Base-by-base conservation (phyloP, 2,329 filamentous ascomycete genomes). In the Cadophora malorum region DNA sequence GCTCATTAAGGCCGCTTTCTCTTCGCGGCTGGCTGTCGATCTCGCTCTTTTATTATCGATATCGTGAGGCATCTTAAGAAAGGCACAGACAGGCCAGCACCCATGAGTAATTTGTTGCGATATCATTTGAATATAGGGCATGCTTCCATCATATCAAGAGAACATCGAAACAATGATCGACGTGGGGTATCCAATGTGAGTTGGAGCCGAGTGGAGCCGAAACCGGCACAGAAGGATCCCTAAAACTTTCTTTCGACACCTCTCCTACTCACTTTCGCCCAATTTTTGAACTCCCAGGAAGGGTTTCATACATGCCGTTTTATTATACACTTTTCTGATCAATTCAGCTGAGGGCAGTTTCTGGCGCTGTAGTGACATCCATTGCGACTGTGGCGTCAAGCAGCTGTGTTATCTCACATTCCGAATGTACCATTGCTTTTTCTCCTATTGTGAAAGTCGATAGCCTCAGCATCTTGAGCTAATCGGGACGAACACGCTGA, bases 401-500 rank as follows among this genome's bases (percentile, higher is more conserved):
- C n/a, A 8, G 10, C 10, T 58, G 31, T 38, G n/a, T 45, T 56
- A 38, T 58, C n/a, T 58, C 33, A 28, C 33, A 23, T 21, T 14
- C 21, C 45, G 45, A 3, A n/a, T 8, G 3, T n/a, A 9, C 31
- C 55, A 33, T 58, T 38, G 31, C 21, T 58, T 58, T 58, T 23
- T 58, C n/a, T 58, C 16, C 31, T n/a, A 16, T 38, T 35, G 16
- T 38, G 3, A 58, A 28, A 21, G 45, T 49, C 19, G 19, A 63
- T 10, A 38, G 60, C 25, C 60, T 56, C 63, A 31, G 33, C 50
- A 6, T 25, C 21, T 19, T 35, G 25, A 16, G 33, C 53, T 47
- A 38, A 56, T 58, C 53, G 41, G 52, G 63, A 58, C 38, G 63
- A 41, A 59, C 52, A 61, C 19, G 19, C 38, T 61, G 58, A 61